Conservation (phyloP, 805 yeast genomes). For the Clavispora fructus region DNA sequence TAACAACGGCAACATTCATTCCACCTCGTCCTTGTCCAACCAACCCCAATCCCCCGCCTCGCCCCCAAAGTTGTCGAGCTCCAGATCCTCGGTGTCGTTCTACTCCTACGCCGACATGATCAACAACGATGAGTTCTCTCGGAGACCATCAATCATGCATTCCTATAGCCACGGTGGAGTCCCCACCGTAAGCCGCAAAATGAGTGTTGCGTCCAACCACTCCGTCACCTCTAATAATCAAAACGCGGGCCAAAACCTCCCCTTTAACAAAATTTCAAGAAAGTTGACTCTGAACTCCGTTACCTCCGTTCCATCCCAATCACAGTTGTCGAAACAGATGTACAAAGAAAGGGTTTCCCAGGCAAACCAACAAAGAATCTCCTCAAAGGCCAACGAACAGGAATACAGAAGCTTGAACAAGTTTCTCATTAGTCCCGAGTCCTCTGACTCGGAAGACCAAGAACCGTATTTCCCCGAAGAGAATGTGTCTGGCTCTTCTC, state of each 20-base stretch:
- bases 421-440: conserved; percentile 23
- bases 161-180: conserved; percentile 29
- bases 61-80: conserved; percentile 35
- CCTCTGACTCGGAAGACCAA: conserved; percentile 19
- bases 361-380: background rate
- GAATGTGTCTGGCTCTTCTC: conserved; percentile 1
- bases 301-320: conserved; percentile 5
- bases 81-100: conserved; percentile 44
- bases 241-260: conserved; percentile 1
- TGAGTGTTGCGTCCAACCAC: conserved; percentile 14
- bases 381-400: background rate
- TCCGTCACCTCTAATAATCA: conserved; percentile 4
- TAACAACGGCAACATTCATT: conserved; percentile 7
- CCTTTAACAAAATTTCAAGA: conserved; percentile 7
- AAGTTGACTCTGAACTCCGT: conserved; percentile 5
- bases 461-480: conserved; percentile 6
- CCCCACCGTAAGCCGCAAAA: conserved; percentile 22
- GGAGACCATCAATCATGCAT: conserved; percentile 54
- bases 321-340: conserved; percentile 24
- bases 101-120: conserved; percentile 80
- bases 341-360: conserved; percentile 1
- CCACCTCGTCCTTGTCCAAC: conserved; percentile 7
- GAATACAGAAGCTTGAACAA: conserved; percentile 5
- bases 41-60: conserved; percentile 27
- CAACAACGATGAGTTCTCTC: conserved; percentile 57